These are phyloP conservation scores for Salix suchowensis DNA, from an alignment of 345 rosid genomes.

Conservation along the genomic window DNA sequence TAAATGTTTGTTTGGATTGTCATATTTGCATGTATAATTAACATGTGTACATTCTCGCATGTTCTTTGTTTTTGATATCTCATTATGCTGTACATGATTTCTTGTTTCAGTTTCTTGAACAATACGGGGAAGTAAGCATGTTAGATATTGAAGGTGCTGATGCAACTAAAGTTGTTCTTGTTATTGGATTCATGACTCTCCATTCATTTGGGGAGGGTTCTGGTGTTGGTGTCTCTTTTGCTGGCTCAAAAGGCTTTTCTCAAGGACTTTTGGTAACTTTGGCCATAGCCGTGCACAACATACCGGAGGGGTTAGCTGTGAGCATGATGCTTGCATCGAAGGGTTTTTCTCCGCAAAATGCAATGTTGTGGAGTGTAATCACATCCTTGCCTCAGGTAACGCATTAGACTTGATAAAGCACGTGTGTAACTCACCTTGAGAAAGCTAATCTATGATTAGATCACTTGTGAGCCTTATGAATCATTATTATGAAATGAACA, in stretches of 20 bases:
- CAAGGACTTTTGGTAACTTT: slow-evolving; percentile 97
- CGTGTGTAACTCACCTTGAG: neutral
- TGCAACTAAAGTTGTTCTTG: slow-evolving; percentile 88
- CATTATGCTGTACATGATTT: neutral
- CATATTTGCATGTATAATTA: neutral
- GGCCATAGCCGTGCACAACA: slow-evolving; percentile 97
- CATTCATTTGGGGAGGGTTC: slow-evolving; percentile 99
- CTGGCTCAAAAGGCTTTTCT: slow-evolving; percentile 91
- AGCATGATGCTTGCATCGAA: slow-evolving; percentile 99
- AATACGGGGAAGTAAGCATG: slow-evolving; percentile 95
- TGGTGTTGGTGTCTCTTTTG: slow-evolving; percentile 99
- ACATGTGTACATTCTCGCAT: neutral
- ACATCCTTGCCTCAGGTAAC: slow-evolving; percentile 97
- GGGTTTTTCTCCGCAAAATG: slow-evolving; percentile 98
- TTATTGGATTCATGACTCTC: slow-evolving; percentile 97
- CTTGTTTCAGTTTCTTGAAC: slow-evolving; percentile 77
- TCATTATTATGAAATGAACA: neutral
- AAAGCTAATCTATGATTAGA: neutral
- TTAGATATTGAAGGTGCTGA: slow-evolving; percentile 98
- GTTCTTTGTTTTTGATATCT: neutral
- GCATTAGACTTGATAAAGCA: neutral
- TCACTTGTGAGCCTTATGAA: neutral
- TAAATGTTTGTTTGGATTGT: neutral
- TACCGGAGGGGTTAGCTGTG: slow-evolving; percentile 97
- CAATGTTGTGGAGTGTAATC: slow-evolving; percentile 97